Conservation (phyloP, 345 rosid species). For the Triadica sebifera region DNA sequence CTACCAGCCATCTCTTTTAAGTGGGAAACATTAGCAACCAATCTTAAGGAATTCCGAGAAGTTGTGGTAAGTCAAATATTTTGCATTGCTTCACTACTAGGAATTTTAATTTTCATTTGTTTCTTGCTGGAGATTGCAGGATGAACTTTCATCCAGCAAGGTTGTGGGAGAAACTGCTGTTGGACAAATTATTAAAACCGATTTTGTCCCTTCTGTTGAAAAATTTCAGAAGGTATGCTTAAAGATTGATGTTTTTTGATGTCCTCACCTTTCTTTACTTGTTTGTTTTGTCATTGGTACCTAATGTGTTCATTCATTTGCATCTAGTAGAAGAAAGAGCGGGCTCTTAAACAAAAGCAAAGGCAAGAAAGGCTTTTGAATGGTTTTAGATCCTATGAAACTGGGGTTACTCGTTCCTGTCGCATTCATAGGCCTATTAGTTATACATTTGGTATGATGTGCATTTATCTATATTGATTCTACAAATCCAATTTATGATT, state of each 20-base stretch:
- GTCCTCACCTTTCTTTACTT: not conserved
- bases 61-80: slow-evolving; percentile 48
- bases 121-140: slow-evolving; percentile 43
- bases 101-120: slow-evolving; percentile 15
- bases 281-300: slow-evolving; percentile 4
- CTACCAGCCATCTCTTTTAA: slow-evolving; percentile 24
- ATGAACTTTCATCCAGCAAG: slow-evolving; percentile 58
- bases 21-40: slow-evolving; percentile 87
- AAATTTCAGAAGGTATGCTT: slow-evolving; percentile 57
- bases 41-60: slow-evolving; percentile 57
- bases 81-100: slow-evolving; percentile 1
- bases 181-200: slow-evolving; percentile 48
- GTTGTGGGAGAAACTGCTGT: slow-evolving; percentile 45
- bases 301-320: slow-evolving; percentile 2
- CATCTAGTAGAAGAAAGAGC: slow-evolving; percentile 62
- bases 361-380: slow-evolving; percentile 52
- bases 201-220: slow-evolving; percentile 56
- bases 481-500: not conserved
- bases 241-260: not conserved
- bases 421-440: slow-evolving; percentile 54
- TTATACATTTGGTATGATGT: slow-evolving; percentile 68
- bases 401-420: slow-evolving; percentile 55
- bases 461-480: not conserved
- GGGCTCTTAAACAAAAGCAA: slow-evolving; percentile 50
- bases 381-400: slow-evolving; percentile 32